Evolutionary conservation across 1,284 basidiomycete genomes (phyloP).

Genomic region (Cutaneotrichosporon mucoides): DNA sequence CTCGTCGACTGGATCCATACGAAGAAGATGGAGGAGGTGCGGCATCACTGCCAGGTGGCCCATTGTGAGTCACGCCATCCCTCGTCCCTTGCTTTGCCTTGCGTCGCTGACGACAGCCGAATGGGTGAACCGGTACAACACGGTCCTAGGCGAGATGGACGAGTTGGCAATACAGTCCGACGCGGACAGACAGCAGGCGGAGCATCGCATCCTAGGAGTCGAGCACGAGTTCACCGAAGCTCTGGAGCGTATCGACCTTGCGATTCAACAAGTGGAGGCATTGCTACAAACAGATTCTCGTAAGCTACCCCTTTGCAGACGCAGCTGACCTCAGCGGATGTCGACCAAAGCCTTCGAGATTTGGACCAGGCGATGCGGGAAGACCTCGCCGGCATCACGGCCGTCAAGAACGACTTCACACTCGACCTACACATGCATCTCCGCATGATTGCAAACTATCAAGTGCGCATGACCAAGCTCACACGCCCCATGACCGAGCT

Average conservation of each 20-base stretch:
- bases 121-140: slow-evolving; percentile 31
- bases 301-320: slow-evolving; percentile 9
- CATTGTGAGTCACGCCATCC: slow-evolving; percentile 28
- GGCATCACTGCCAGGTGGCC: slow-evolving; percentile 33
- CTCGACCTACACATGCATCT: slow-evolving; percentile 63
- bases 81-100: not conserved
- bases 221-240: slow-evolving; percentile 41
- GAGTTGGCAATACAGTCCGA: slow-evolving; percentile 69
- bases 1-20: slow-evolving; percentile 44
- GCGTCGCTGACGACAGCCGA: slow-evolving; percentile 20
- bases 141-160: slow-evolving; percentile 31
- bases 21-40: slow-evolving; percentile 45
- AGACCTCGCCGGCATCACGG: slow-evolving; percentile 37
- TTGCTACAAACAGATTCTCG: slow-evolving; percentile 19
- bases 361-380: slow-evolving; percentile 45
- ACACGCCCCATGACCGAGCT: slow-evolving; percentile 61
- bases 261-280: slow-evolving; percentile 30
- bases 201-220: slow-evolving; percentile 56
- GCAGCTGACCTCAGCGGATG: slow-evolving; percentile 6
- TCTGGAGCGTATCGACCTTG: slow-evolving; percentile 32
- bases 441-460: slow-evolving; percentile 66
- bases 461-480: slow-evolving; percentile 68
- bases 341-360: slow-evolving; percentile 27
- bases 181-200: slow-evolving; percentile 61
- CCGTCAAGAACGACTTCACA: slow-evolving; percentile 65